Base-by-base conservation (phyloP, 257 asterid species). In the Prunella vulgaris region DNA sequence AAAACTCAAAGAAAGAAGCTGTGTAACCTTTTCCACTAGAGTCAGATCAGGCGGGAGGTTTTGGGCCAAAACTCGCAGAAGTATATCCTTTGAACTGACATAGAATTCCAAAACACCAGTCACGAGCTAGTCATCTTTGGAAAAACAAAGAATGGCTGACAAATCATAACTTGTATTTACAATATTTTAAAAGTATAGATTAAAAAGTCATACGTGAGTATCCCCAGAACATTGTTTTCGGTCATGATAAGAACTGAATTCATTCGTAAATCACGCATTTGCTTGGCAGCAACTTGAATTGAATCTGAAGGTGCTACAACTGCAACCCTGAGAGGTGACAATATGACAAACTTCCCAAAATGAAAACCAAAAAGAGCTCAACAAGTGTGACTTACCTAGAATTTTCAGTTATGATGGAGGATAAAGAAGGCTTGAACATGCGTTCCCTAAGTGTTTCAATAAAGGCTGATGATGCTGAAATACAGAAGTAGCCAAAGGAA, bases 381-480 rank as follows among this genome's bases (percentile, higher is more conserved):
- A 77, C 53, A 66, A 25, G 52, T 76, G 21, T 15, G 20, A 38
- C 46, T 33, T 82, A 93, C 98, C 87, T 88, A 48, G 92, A 71
- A 82, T 35, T 81, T 42, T 90, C 98, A 14, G 97, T 76, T 64
- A 93, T 78, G 78, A 93, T 74, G 35, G 90, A 76, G 70, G 97
- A 93, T 64, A 93, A 84, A 53, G 97, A 83, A 35, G 98, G 98
- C 86, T 93, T 90, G 88, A 90, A 88, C 89, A 90, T 89, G 52
- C 89, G 93, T 71, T 93, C 98, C 84, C 95, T 87, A 24, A 93
- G 89, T 17, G 92, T 85, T 79, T 88, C 98, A 46, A 93, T 84
- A 66, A 90, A 88, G 70, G 90, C 90, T 28, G 89, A 80, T 66
- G 98, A 94, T 52, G 95, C 97, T 93, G 97, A 75, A 79, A 79